These are phyloP conservation scores for Micractinium sp. DNA, from an alignment of 139 green algal species.

Conservation along the genomic window DNA sequence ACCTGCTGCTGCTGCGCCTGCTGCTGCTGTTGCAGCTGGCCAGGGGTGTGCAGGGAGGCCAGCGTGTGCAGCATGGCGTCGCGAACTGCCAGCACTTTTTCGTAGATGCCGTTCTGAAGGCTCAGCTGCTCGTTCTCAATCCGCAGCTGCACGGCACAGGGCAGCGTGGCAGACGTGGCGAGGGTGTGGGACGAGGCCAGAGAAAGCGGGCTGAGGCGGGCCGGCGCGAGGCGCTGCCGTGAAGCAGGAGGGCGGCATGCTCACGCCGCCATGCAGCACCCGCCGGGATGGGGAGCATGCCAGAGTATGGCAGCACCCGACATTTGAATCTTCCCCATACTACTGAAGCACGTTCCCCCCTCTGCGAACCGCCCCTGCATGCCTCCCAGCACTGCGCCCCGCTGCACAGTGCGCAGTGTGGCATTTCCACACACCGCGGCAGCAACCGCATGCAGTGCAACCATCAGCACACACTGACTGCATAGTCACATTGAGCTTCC, in stretches of 20 bases:
- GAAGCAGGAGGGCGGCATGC: background rate
- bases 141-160: background rate
- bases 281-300: too few relatives aligned
- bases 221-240: background rate
- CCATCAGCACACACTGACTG: too few relatives aligned
- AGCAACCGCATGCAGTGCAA: too few relatives aligned
- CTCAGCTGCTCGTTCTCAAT: background rate
- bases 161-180: background rate
- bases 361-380: too few relatives aligned
- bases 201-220: background rate
- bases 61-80: slow-evolving; percentile 33
- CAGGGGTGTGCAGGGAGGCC: background rate
- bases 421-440: background rate
- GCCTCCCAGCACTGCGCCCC: too few relatives aligned
- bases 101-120: background rate
- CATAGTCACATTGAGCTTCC: too few relatives aligned
- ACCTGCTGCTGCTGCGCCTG: background rate
- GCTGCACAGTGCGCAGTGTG: background rate
- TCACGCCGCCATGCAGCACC: too few relatives aligned
- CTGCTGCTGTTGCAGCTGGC: background rate
- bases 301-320: too few relatives aligned
- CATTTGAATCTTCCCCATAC: too few relatives aligned
- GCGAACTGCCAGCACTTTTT: slow-evolving; percentile 30
- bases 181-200: too few relatives aligned
- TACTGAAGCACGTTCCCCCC: too few relatives aligned